Evolutionary conservation across 768 basidiomycete species (phyloP).

Genomic region (Galerina marginata): DNA sequence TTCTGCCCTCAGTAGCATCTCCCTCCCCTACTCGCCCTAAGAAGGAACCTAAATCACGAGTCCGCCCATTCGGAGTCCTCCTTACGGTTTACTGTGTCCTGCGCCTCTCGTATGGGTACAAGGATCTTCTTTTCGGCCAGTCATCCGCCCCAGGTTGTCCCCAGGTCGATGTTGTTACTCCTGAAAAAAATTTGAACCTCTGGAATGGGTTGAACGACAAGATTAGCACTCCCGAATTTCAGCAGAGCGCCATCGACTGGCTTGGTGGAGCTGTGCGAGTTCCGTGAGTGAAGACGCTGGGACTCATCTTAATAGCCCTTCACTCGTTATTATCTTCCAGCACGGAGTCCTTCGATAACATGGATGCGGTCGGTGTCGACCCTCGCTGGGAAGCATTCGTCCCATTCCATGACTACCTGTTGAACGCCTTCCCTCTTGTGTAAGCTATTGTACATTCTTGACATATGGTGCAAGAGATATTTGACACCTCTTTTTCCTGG

Average conservation of each 20-base stretch:
- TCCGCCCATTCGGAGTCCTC: background rate
- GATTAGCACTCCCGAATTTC: constrained; percentile 43
- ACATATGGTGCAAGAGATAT: background rate
- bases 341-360: constrained; percentile 58
- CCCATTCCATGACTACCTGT: constrained; percentile 61
- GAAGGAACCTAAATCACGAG: background rate
- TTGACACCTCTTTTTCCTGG: background rate
- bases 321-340: constrained; percentile 30
- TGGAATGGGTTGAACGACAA: constrained; percentile 39
- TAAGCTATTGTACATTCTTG: constrained; percentile 40
- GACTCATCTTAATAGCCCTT: background rate
- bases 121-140: background rate
- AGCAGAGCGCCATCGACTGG: constrained; percentile 47
- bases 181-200: constrained; percentile 42
- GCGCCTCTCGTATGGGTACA: constrained; percentile 6
- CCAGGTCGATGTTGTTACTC: constrained; percentile 44
- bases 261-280: constrained; percentile 53
- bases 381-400: constrained; percentile 60
- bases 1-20: constrained; percentile 31
- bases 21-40: background rate
- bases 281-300: constrained; percentile 36
- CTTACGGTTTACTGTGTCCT: constrained; percentile 4
- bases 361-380: constrained; percentile 53
- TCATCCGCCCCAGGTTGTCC: constrained; percentile 29
- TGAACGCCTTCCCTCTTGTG: constrained; percentile 60